These are phyloP conservation scores for Lagerstroemia speciosa DNA, from an alignment of 345 rosid genomes.

Conservation along the genomic window DNA sequence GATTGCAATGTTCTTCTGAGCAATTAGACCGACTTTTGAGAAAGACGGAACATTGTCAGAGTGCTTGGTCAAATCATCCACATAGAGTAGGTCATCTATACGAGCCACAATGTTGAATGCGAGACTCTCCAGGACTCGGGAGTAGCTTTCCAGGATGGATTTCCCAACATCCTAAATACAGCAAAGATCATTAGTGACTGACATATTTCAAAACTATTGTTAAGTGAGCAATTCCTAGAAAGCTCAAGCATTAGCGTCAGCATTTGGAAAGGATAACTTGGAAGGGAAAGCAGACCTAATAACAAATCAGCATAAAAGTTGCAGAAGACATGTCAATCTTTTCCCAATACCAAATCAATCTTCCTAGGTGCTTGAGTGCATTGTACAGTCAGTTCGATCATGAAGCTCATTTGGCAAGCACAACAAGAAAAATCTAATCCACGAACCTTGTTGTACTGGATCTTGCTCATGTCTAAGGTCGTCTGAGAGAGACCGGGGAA, in stretches of 20 bases:
- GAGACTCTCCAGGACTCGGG: constrained; percentile 85
- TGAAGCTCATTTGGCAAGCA: too few species aligned
- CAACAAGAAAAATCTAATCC: too few species aligned
- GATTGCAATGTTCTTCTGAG: constrained; percentile 37
- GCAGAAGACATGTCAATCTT: too few species aligned
- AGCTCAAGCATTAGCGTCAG: too few species aligned
- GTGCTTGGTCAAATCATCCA: constrained; percentile 73
- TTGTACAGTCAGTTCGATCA: too few species aligned
- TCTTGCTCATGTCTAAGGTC: constrained; percentile 87
- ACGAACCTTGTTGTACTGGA: constrained; percentile 79
- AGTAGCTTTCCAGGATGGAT: constrained; percentile 88
- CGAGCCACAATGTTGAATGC: constrained; percentile 89
- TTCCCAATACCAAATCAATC: too few species aligned
- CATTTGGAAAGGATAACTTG: too few species aligned
- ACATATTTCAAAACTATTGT: not conserved
- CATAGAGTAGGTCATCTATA: constrained; percentile 77
- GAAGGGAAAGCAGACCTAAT: too few species aligned
- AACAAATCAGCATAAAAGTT: too few species aligned
- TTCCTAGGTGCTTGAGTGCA: too few species aligned
- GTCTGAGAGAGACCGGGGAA: constrained; percentile 95
- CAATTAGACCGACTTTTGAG: constrained; percentile 43
- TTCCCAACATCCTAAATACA: constrained; percentile 83
- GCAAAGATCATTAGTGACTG: not conserved
- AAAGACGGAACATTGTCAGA: constrained; percentile 47
- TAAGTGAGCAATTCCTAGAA: too few species aligned